phyloP scores from a whole-genome alignment of 768 basidiomycete genomes.

The Basidioascus undulatus region DNA sequence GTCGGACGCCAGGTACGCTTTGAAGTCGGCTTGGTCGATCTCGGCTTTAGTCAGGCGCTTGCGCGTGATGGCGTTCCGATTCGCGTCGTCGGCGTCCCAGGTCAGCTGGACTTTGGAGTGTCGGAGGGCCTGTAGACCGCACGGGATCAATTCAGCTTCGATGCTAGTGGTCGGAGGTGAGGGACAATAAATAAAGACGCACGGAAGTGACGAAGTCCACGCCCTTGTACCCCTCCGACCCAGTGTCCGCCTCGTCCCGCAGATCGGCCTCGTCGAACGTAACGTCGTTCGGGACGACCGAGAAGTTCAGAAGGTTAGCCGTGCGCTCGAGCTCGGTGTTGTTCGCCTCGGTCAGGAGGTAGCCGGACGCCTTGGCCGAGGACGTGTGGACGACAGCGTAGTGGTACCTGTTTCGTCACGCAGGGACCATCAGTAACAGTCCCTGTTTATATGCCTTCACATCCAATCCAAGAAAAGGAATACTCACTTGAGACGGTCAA shows the following conservation, averaged over 20 bases:
- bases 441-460: too few species aligned
- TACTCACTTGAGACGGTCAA: constrained; percentile 66
- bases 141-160: background rate
- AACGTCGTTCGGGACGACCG: constrained; percentile 14
- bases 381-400: constrained; percentile 87
- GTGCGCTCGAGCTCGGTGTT: constrained; percentile 91
- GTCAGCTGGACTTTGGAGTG: constrained; percentile 95
- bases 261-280: constrained; percentile 10
- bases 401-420: constrained; percentile 87
- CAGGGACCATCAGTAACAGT: too few species aligned
- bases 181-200: constrained; percentile 16
- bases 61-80: constrained; percentile 48
- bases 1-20: constrained; percentile 39
- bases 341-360: constrained; percentile 65
- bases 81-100: constrained; percentile 93
- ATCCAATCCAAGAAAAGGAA: background rate
- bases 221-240: too few species aligned
- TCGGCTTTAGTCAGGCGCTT: constrained; percentile 56
- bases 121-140: constrained; percentile 46
- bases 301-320: constrained; percentile 80
- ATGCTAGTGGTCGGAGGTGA: background rate
- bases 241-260: too few species aligned
- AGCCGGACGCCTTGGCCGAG: constrained; percentile 42
- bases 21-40: constrained; percentile 78
- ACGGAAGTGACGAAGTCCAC: constrained; percentile 87